phyloP scores from a whole-genome alignment of 208 protist genomes.

The Crithidia acanthocephali region DNA sequence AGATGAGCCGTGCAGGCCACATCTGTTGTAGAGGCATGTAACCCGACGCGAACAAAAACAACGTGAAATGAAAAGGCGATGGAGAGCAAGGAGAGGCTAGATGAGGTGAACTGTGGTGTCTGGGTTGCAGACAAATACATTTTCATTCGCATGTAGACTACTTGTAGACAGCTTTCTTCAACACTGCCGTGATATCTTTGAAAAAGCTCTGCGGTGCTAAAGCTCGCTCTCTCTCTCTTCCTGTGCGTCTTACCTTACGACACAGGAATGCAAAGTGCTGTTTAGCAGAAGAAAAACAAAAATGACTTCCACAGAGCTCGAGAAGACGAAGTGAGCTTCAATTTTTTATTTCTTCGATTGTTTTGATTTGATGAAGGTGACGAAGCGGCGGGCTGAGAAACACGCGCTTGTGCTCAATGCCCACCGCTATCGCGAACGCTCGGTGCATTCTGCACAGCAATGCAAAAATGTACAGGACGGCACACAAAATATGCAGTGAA shows the following conservation, averaged over 20 bases:
- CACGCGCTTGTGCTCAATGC: not conserved
- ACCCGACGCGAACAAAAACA: no score
- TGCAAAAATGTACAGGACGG: not conserved
- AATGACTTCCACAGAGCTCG: no score
- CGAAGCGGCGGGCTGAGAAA: not conserved
- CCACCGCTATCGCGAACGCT: not conserved
- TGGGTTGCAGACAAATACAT: no score
- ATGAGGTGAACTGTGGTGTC: not conserved
- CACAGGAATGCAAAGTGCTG: no score
- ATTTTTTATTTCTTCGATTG: not conserved
- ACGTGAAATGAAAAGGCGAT: constrained; percentile 1
- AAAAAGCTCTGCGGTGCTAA: no score
- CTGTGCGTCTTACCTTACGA: no score
- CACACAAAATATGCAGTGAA: not conserved
- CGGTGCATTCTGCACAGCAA: constrained; percentile 1
- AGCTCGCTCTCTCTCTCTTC: no score
- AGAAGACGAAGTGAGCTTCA: no score
- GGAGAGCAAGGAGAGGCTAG: not conserved
- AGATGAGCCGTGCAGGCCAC: constrained; percentile 5
- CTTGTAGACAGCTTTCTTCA: not conserved
- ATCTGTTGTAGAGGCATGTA: constrained; percentile 7
- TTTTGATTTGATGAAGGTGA: not conserved
- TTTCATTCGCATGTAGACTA: no score
- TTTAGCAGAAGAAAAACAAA: no score
- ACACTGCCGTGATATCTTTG: no score